phyloP scores from a whole-genome alignment of 2,329 filamentous ascomycete genomes.

The Aulographum hederae region DNA sequence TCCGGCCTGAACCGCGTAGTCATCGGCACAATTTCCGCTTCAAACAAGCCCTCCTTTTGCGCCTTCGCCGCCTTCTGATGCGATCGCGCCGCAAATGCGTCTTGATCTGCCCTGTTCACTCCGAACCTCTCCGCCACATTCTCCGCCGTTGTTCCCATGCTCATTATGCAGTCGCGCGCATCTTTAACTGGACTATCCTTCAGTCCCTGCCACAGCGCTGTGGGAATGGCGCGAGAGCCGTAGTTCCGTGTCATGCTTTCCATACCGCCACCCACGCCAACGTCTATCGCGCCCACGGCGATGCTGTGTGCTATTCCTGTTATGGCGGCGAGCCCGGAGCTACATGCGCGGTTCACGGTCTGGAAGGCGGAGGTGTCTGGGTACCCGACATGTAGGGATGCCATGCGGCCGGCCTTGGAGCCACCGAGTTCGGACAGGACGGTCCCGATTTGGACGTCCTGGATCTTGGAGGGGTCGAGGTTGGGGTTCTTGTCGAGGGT shows the following conservation, averaged over 20 bases:
- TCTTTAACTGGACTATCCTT: constrained; percentile 45
- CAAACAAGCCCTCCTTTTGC: constrained; percentile 50
- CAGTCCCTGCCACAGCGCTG: constrained; percentile 59
- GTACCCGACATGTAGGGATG: constrained; percentile 67
- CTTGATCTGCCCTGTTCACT: constrained; percentile 58
- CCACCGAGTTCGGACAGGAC: constrained; percentile 85
- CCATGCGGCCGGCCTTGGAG: constrained; percentile 80
- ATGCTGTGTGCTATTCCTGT: constrained; percentile 59
- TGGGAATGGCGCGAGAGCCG: constrained; percentile 66
- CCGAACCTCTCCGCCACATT: constrained; percentile 69
- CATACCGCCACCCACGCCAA: constrained; percentile 75
- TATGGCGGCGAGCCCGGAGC: constrained; percentile 60
- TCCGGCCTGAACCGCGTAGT: constrained; percentile 49
- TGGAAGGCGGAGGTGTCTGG: constrained; percentile 56
- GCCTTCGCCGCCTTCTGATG: constrained; percentile 59
- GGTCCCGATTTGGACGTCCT: constrained; percentile 75
- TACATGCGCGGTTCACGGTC: constrained; percentile 79
- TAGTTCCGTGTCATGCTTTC: constrained; percentile 95
- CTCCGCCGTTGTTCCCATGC: constrained; percentile 80
- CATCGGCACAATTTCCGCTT: constrained; percentile 64
- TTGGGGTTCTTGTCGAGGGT: constrained; percentile 56
- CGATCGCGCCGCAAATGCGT: constrained; percentile 59
- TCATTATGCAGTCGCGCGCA: constrained; percentile 76
- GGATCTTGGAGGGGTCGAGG: constrained; percentile 48
- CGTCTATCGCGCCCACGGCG: constrained; percentile 50